phyloP scores from a whole-genome alignment of 202 grass and related monocot species.

The Schoenoplectus triqueter region DNA sequence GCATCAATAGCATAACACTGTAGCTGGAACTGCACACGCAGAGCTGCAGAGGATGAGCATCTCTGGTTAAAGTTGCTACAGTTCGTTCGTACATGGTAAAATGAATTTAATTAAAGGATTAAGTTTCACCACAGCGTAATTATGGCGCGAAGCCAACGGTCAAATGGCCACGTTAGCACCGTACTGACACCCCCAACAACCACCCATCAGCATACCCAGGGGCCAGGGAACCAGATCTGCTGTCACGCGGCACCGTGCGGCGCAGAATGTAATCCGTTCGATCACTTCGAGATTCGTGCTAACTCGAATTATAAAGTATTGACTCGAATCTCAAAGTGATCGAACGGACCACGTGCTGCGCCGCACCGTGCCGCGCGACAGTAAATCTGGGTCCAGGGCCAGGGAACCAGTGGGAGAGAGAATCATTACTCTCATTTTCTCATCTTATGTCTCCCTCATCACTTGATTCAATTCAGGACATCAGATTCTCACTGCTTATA shows the following conservation, averaged over 20 bases:
- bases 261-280: too few relatives aligned
- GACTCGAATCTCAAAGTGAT: too few relatives aligned
- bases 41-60: not conserved
- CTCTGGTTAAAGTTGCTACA: not conserved
- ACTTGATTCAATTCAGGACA: not conserved
- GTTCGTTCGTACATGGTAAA: not conserved
- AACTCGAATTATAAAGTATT: too few relatives aligned
- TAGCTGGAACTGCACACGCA: not conserved
- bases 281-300: too few relatives aligned
- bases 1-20: not conserved
- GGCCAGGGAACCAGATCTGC: too few relatives aligned
- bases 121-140: not conserved
- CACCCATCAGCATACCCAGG: not conserved
- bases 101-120: not conserved
- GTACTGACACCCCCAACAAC: conserved; percentile 26
- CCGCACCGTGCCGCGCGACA: too few relatives aligned
- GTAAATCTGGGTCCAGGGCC: too few relatives aligned
- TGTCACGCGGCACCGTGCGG: too few relatives aligned
- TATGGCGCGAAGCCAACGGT: conserved; percentile 29
- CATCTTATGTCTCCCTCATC: not conserved
- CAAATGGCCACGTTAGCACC: conserved; percentile 10
- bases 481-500: not conserved
- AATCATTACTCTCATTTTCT: not conserved
- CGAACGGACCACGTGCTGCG: too few relatives aligned
- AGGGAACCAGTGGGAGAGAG: not conserved